Conservation (phyloP, 2,329 filamentous ascomycete species). For the Didymosphaeria variabile region DNA sequence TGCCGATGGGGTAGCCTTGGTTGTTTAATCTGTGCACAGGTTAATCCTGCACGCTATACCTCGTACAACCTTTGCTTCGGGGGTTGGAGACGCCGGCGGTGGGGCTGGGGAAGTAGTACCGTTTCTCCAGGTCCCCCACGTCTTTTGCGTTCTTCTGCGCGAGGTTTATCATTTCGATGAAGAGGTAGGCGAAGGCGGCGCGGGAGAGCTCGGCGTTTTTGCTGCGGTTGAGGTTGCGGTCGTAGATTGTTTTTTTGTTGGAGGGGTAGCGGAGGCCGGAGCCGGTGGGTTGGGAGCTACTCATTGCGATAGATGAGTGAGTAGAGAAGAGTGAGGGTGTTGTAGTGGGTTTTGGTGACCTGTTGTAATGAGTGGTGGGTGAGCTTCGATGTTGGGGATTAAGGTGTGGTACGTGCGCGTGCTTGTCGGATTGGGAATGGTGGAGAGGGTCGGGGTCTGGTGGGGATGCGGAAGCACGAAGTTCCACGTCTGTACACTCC, state of each 20-base stretch:
- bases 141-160: conserved; percentile 90
- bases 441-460: neutral
- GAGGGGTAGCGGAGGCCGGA: conserved; percentile 83
- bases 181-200: conserved; percentile 93
- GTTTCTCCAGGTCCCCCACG: conserved; percentile 91
- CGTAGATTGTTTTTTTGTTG: conserved; percentile 97
- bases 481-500: too few relatives aligned
- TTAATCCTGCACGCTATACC: too few relatives aligned
- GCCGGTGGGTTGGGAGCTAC: conserved; percentile 30
- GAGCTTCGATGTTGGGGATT: conserved; percentile 2
- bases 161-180: conserved; percentile 96
- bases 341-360: neutral
- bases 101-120: conserved; percentile 59
- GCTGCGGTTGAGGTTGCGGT: conserved; percentile 89
- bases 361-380: neutral
- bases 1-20: conserved; percentile 92
- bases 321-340: too few relatives aligned
- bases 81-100: too few relatives aligned
- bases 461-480: too few relatives aligned
- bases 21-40: conserved; percentile 74
- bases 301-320: conserved; percentile 28
- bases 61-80: too few relatives aligned
- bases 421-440: conserved; percentile 3
- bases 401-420: conserved; percentile 11
- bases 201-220: conserved; percentile 90